Percentiles rank a stretch among this genome's conserved stretches.
Conservation (phyloP, 257 asterid species). For the Nicotiana otophora region DNA sequence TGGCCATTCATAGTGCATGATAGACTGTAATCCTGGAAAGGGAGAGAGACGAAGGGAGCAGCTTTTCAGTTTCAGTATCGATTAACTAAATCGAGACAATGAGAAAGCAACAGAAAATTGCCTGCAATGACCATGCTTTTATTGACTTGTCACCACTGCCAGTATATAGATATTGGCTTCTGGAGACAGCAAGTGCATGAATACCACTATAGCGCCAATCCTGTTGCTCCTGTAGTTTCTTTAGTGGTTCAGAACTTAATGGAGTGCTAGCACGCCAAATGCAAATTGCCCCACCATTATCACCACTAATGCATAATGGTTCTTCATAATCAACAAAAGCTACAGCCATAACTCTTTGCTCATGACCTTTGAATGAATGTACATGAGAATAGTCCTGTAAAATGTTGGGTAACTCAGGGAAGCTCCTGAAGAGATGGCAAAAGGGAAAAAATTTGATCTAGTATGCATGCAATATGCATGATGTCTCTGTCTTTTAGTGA, state of each 20-base stretch:
- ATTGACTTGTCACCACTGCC: slow-evolving; percentile 89
- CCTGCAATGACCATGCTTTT: slow-evolving; percentile 96
- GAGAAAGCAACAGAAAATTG: slow-evolving; percentile 18
- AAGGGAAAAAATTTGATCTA: background rate
- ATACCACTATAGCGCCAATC: slow-evolving; percentile 99
- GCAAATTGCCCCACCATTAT: slow-evolving; percentile 71
- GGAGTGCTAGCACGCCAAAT: slow-evolving; percentile 73
- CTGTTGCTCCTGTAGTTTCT: slow-evolving; percentile 57
- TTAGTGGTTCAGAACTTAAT: slow-evolving; percentile 40
- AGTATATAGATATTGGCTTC: slow-evolving; percentile 56
- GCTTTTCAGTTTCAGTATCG: slow-evolving; percentile 12
- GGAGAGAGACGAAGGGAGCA: background rate
- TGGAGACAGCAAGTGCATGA: slow-evolving; percentile 79
- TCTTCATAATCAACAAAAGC: slow-evolving; percentile 55
- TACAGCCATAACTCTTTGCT: slow-evolving; percentile 68
- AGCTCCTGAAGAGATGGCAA: background rate
- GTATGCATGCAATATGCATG: slow-evolving; percentile 6
- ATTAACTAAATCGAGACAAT: slow-evolving; percentile 5
- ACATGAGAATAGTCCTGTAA: slow-evolving; percentile 64
- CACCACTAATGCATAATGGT: slow-evolving; percentile 84
- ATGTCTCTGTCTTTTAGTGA: background rate
- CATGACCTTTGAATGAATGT: slow-evolving; percentile 80
- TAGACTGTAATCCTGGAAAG: slow-evolving; percentile 57
- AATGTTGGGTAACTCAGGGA: slow-evolving; percentile 16
- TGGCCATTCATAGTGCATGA: slow-evolving; percentile 74